These are phyloP conservation scores for Neonectria neomacrospora DNA, from an alignment of 2,329 filamentous ascomycete genomes.

Conservation along the genomic window DNA sequence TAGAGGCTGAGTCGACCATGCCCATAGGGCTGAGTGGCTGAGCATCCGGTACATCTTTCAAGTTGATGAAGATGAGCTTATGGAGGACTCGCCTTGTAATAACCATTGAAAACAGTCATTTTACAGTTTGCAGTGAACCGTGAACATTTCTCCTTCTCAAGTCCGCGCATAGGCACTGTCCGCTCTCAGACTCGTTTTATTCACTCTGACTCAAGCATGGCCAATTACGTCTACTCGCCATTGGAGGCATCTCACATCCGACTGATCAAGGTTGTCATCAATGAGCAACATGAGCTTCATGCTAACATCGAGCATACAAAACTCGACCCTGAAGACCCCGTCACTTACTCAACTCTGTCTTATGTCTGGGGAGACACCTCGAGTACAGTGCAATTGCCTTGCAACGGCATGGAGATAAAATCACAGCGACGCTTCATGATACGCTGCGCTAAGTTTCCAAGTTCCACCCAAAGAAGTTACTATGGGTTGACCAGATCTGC, in stretches of 20 bases:
- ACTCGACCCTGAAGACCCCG: constrained; percentile 26
- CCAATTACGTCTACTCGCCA: constrained; percentile 25
- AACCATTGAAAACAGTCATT: no score
- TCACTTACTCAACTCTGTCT: constrained; percentile 31
- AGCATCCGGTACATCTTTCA: not conserved
- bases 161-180: not conserved
- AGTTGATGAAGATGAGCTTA: not conserved
- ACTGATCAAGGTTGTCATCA: constrained; percentile 9
- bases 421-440: constrained; percentile 29
- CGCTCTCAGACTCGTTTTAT: not conserved
- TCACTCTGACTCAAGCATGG: not conserved
- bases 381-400: constrained; percentile 14
- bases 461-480: constrained; percentile 18
- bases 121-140: no score
- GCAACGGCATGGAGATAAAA: constrained; percentile 15
- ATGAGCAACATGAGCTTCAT: constrained; percentile 9
- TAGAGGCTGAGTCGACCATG: not conserved
- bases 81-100: no score
- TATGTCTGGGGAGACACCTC: constrained; percentile 31
- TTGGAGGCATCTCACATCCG: constrained; percentile 28
- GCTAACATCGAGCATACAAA: constrained; percentile 26
- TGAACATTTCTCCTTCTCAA: not conserved
- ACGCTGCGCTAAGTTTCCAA: constrained; percentile 20
- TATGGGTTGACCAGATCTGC: constrained; percentile 38
- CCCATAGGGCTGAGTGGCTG: not conserved